These are phyloP conservation scores for Heritiera littoralis DNA, from an alignment of 345 rosid genomes.

Conservation along the genomic window DNA sequence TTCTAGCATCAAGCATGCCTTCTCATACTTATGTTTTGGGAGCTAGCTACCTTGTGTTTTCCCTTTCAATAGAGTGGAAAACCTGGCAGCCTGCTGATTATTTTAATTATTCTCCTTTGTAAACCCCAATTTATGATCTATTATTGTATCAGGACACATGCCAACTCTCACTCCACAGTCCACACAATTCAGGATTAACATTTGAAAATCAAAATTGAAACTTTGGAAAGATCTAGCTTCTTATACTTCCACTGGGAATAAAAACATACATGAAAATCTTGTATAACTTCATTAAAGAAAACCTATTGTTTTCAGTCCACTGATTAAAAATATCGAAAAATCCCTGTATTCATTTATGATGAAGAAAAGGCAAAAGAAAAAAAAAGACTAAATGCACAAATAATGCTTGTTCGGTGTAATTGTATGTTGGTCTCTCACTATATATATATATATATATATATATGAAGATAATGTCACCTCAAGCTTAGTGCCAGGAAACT, in stretches of 20 bases:
- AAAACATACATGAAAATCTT: not conserved
- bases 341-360: not conserved
- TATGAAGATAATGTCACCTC: not conserved
- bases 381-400: too few relatives aligned
- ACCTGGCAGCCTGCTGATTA: too few relatives aligned
- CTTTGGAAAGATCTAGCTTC: not conserved
- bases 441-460: too few relatives aligned
- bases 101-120: not conserved
- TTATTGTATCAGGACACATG: not conserved
- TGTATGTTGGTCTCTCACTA: too few relatives aligned
- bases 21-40: not conserved
- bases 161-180: not conserved
- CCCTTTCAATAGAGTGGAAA: not conserved
- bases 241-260: not conserved
- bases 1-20: too few relatives aligned
- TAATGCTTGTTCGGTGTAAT: too few relatives aligned
- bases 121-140: not conserved
- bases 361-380: not conserved
- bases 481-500: constrained; percentile 16
- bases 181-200: too few relatives aligned
- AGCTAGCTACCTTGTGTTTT: too few relatives aligned
- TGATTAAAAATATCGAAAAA: too few relatives aligned
- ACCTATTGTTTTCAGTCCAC: too few relatives aligned
- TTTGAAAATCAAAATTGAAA: not conserved
- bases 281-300: not conserved